phyloP scores from a whole-genome alignment of 306 rosid genomes.

The Citrullus mucosospermus region DNA sequence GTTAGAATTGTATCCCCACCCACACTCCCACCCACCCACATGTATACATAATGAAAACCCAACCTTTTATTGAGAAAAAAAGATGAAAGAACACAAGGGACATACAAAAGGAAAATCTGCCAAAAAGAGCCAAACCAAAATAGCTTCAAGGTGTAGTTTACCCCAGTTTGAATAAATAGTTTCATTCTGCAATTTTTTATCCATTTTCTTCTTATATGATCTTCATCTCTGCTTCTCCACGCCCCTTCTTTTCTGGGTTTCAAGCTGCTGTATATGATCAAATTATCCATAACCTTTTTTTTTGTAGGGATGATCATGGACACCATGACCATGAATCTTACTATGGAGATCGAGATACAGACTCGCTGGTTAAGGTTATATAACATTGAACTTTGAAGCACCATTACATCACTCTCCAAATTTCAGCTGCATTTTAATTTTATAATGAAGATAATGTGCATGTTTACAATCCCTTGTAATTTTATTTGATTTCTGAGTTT shows the following conservation, averaged over 20 bases:
- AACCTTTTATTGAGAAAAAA: neutral
- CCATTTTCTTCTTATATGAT: neutral
- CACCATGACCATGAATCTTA: conserved; percentile 96
- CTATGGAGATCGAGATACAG: conserved; percentile 91
- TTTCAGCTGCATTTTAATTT: neutral
- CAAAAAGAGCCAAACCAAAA: neutral
- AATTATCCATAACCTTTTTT: conserved; percentile 6
- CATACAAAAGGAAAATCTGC: neutral
- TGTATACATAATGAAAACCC: neutral
- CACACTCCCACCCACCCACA: neutral
- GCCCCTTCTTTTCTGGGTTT: neutral
- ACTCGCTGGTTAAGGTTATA: conserved; percentile 71
- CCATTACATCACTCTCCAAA: neutral
- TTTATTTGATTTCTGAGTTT: neutral
- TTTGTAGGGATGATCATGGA: conserved; percentile 73
- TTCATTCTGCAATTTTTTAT: neutral
- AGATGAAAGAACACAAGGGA: neutral
- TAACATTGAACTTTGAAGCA: neutral
- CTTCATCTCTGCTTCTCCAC: neutral
- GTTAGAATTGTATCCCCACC: neutral
- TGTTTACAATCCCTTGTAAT: neutral
- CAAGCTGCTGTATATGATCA: conserved; percentile 2
- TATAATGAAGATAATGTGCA: neutral
- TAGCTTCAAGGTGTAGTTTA: neutral
- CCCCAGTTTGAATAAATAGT: neutral